These are phyloP conservation scores for Vitis hybrid DNA, from an alignment of 177 flowering plant species.

Conservation along the genomic window DNA sequence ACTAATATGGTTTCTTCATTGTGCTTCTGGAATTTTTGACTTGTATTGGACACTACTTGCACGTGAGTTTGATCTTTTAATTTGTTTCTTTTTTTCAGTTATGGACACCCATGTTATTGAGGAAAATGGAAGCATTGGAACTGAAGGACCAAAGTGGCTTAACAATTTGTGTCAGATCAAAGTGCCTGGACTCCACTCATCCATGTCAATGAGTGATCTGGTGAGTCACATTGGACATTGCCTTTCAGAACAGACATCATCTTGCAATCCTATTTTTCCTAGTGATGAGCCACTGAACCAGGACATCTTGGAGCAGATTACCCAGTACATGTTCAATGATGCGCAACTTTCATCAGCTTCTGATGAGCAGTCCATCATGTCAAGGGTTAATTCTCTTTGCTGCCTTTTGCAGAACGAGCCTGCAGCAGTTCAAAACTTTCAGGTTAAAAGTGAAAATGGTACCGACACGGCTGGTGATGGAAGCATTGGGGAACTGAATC, in stretches of 20 bases:
- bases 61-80: background rate
- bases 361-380: slow-evolving; percentile 67
- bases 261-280: slow-evolving; percentile 31
- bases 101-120: slow-evolving; percentile 20
- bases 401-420: slow-evolving; percentile 66
- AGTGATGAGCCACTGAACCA: slow-evolving; percentile 7
- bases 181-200: slow-evolving; percentile 54
- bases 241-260: slow-evolving; percentile 57
- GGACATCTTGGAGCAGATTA: slow-evolving; percentile 57
- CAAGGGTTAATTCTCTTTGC: slow-evolving; percentile 77
- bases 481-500: background rate
- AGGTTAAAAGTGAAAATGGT: slow-evolving; percentile 15
- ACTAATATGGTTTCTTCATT: too few species aligned
- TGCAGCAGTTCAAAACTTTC: slow-evolving; percentile 21
- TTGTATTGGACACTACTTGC: background rate
- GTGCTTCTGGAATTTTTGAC: too few species aligned
- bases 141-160: background rate
- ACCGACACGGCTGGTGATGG: slow-evolving; percentile 11
- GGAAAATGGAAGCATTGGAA: slow-evolving; percentile 9
- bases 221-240: slow-evolving; percentile 67
- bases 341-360: slow-evolving; percentile 42
- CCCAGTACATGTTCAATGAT: slow-evolving; percentile 63
- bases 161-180: slow-evolving; percentile 47
- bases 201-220: slow-evolving; percentile 78
- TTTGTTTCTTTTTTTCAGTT: slow-evolving; percentile 5